Percentiles rank a stretch among this genome's conserved stretches.
Evolutionary conservation across 768 basidiomycete species (phyloP).

Genomic region (Auriscalpium orientale): DNA sequence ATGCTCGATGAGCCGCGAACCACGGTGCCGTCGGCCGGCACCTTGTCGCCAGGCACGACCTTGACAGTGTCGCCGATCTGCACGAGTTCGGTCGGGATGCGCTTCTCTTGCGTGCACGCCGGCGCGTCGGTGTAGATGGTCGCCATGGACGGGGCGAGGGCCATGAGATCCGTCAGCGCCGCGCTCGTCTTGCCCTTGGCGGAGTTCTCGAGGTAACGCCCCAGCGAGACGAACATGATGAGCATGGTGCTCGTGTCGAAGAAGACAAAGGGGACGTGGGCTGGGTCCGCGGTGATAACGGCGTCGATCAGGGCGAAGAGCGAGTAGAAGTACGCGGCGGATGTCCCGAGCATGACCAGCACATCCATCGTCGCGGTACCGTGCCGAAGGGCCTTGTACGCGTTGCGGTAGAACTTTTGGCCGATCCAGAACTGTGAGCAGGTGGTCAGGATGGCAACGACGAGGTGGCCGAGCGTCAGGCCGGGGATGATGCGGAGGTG

Average conservation of each 20-base stretch:
- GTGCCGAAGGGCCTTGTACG: conserved; percentile 88
- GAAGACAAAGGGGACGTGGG: conserved; percentile 79
- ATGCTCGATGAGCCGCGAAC: conserved; percentile 78
- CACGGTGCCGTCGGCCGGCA: conserved; percentile 93
- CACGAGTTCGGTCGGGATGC: conserved; percentile 88
- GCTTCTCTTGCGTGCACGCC: conserved; percentile 76
- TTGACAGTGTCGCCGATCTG: conserved; percentile 92
- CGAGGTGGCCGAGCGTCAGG: conserved; percentile 75
- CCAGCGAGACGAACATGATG: conserved; percentile 93
- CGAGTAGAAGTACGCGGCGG: conserved; percentile 91
- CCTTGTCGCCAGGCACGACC: conserved; percentile 91
- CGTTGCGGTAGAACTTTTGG: conserved; percentile 76
- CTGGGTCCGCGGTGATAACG: conserved; percentile 51
- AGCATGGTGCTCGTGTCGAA: conserved; percentile 99
- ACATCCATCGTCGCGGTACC: conserved; percentile 95
- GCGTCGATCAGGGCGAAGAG: conserved; percentile 61
- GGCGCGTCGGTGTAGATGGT: conserved; percentile 89
- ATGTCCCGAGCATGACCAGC: conserved; percentile 90
- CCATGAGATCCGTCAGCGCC: conserved; percentile 93
- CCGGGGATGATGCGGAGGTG: conserved; percentile 48
- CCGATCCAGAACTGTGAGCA: conserved; percentile 94
- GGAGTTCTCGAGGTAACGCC: conserved; percentile 90
- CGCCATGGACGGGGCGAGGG: conserved; percentile 90
- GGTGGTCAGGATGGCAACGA: conserved; percentile 71
- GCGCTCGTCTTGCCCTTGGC: conserved; percentile 97